Conservation (phyloP, 2,329 filamentous ascomycete species). For the Alternaria sp. region DNA sequence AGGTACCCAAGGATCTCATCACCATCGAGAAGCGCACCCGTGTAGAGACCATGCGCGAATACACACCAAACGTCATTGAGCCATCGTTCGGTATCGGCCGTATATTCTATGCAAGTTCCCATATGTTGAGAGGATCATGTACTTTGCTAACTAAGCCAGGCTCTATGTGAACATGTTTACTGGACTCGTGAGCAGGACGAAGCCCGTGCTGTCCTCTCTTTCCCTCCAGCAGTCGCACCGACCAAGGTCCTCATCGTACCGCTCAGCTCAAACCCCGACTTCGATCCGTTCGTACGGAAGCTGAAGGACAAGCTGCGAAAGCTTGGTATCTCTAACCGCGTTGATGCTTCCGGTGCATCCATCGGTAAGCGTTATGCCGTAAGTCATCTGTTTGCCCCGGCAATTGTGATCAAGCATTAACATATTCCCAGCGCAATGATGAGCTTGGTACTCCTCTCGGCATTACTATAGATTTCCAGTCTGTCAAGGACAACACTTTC, state of each 20-base stretch:
- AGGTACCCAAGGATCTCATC: conserved; percentile 81
- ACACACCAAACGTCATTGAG: conserved; percentile 95
- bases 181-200: conserved; percentile 89
- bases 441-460: conserved; percentile 94
- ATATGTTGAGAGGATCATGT: not conserved
- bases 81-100: conserved; percentile 97
- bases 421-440: conserved; percentile 74
- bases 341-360: conserved; percentile 89
- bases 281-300: conserved; percentile 77
- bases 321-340: conserved; percentile 79
- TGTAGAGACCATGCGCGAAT: conserved; percentile 85
- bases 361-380: conserved; percentile 86
- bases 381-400: conserved; percentile 16
- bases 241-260: conserved; percentile 95
- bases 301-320: conserved; percentile 80
- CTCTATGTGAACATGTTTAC: conserved; percentile 92
- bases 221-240: conserved; percentile 82
- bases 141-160: conserved; percentile 66
- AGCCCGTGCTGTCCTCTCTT: conserved; percentile 80
- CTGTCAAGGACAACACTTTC: conserved; percentile 83
- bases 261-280: conserved; percentile 80
- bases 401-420: conserved; percentile 23
- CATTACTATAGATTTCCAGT: conserved; percentile 96
- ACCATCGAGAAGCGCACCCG: conserved; percentile 84
- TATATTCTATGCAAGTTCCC: conserved; percentile 75